Percentiles rank a stretch among this genome's conserved stretches.
These are phyloP conservation scores for Nannochloropsis granulata DNA, from an alignment of 108 stramenopile species.

Conservation along the genomic window DNA sequence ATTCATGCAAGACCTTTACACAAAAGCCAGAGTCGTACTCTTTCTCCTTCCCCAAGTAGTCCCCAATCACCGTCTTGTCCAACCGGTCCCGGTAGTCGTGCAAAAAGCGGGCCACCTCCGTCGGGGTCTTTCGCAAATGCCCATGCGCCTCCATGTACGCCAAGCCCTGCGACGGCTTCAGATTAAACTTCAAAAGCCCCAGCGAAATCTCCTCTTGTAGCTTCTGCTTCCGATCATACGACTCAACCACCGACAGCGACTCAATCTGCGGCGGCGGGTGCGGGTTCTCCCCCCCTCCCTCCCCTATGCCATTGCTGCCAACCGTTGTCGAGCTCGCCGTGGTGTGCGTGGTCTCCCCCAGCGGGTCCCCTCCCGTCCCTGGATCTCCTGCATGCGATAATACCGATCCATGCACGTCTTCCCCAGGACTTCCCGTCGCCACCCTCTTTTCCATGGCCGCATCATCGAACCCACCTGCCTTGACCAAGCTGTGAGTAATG, in stretches of 20 bases:
- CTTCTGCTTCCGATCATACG: slow-evolving; percentile 78
- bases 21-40: slow-evolving; percentile 77
- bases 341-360: neutral
- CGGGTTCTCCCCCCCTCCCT: neutral
- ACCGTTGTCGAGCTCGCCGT: neutral
- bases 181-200: slow-evolving; percentile 80
- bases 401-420: neutral
- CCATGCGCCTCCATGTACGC: slow-evolving; percentile 64
- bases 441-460: neutral
- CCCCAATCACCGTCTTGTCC: slow-evolving; percentile 93
- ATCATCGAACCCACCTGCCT: slow-evolving; percentile 5
- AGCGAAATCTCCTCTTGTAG: slow-evolving; percentile 68
- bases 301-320: neutral
- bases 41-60: slow-evolving; percentile 80
- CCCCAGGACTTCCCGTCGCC: neutral
- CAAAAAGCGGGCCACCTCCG: slow-evolving; percentile 68
- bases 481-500: slow-evolving; percentile 32
- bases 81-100: slow-evolving; percentile 65
- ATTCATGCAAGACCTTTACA: slow-evolving; percentile 65
- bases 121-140: slow-evolving; percentile 60
- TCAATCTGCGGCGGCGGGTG: neutral
- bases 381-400: neutral
- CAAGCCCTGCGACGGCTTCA: slow-evolving; percentile 75
- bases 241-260: slow-evolving; percentile 50
- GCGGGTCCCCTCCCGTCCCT: neutral